phyloP scores from a whole-genome alignment of 1,284 basidiomycete genomes.

The Tilletia walkeri region DNA sequence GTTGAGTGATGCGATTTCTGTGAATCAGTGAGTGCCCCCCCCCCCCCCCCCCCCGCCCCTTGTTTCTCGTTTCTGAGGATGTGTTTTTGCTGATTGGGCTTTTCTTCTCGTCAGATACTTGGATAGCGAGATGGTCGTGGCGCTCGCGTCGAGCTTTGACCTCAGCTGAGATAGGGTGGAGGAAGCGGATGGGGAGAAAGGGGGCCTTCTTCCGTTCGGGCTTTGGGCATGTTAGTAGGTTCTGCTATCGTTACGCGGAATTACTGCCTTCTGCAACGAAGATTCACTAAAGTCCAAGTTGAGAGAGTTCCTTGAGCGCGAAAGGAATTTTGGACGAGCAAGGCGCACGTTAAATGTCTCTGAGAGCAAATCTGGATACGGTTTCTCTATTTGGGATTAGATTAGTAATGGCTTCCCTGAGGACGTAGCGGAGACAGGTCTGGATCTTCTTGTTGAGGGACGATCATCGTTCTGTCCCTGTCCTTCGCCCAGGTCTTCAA shows the following conservation, averaged over 20 bases:
- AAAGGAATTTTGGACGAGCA: too few relatives aligned
- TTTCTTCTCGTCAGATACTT: constrained; percentile 34
- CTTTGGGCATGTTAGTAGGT: too few relatives aligned
- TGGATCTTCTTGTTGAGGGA: too few relatives aligned
- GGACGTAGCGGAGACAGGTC: too few relatives aligned
- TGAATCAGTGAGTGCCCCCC: neutral
- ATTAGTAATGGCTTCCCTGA: neutral
- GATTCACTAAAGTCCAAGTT: too few relatives aligned
- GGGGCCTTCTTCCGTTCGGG: too few relatives aligned
- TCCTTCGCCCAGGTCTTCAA: too few relatives aligned
- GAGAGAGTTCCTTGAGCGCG: too few relatives aligned
- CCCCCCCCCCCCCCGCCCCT: neutral
- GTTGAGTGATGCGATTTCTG: constrained; percentile 1
- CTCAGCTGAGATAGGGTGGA: neutral
- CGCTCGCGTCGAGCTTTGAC: constrained; percentile 31
- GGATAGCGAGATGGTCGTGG: constrained; percentile 51
- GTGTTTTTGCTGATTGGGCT: constrained; percentile 35
- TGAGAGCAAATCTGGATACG: neutral
- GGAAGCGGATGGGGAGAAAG: too few relatives aligned
- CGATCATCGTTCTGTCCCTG: too few relatives aligned
- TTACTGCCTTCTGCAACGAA: neutral
- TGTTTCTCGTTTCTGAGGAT: neutral
- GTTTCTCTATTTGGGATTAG: neutral
- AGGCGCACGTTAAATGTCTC: too few relatives aligned
- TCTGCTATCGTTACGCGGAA: too few relatives aligned